Base-by-base conservation (phyloP, 2,329 filamentous ascomycete species). In the Malbranchea cinnamomea region DNA sequence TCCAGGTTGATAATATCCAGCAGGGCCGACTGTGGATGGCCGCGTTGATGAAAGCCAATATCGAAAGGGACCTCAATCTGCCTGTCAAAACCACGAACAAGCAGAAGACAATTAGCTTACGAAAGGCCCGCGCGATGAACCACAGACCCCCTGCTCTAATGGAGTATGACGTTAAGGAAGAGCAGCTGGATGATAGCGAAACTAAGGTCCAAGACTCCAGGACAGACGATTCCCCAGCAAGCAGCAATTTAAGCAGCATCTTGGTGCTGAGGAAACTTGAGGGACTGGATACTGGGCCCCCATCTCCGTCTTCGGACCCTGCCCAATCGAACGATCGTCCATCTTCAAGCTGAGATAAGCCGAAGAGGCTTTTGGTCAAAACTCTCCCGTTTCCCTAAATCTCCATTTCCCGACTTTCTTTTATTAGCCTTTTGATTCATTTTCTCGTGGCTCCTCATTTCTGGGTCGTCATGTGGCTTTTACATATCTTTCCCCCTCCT, bases 21-120 rank as follows among this genome's bases (percentile, higher is more conserved):
- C 74, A 89, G 48, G 89, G 89, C 10, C 74, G 89, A 8, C 62
- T 91, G 23, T 98, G 89, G 89, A 98, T 98, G 89, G 89, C 84
- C 4, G 89, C 89, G 4, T 62, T 98, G 30, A 92, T 98, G 82
- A 98, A 98, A 59, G 89, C 89, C 7, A 98, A 89, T 1, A 98
- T 98, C 44, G 87, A 95, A 49, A 78, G 87, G 37, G 89, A 98
- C 43, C 60, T 71, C 46, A 70, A 70, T 3, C 70, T 78, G 37
- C 71, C 78, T 6, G 76, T 93, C 36, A 82, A 12, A 89, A 81
- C 6, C 3, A 93, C 84, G 3, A 95, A 95, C 57, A 87, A 93
- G 50, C 85, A 94, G 50, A 89, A 92, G 63, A 98, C 89, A 0
- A 93, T 98, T 32, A 89, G 80, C 15, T 70, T 98, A 5, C 71